These are phyloP conservation scores for Yamadazyma sp. DNA, from an alignment of 1,139 yeast genomes.

Conservation along the genomic window DNA sequence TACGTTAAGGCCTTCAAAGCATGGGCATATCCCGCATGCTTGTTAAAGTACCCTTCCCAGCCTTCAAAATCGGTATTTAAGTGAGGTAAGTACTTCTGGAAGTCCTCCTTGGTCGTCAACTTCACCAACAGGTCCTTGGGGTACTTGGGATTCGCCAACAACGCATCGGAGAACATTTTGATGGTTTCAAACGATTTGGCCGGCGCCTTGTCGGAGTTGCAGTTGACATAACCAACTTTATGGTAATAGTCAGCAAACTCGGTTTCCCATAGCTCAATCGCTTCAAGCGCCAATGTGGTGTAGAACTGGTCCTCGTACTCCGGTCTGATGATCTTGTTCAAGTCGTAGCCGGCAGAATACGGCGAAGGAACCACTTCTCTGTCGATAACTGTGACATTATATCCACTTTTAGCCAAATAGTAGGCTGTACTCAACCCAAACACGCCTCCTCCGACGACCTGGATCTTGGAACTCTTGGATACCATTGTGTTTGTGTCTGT, in stretches of 20 bases:
- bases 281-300: constrained; percentile 16
- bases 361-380: constrained; percentile 16
- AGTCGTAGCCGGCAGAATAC: constrained; percentile 18
- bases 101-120: constrained; percentile 11
- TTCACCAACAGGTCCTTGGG: constrained; percentile 7
- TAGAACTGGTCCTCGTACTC: constrained; percentile 18
- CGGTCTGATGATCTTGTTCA: constrained; percentile 18
- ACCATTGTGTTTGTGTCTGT: not conserved
- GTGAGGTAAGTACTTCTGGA: constrained; percentile 9
- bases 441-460: constrained; percentile 46
- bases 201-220: constrained; percentile 15
- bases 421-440: constrained; percentile 48
- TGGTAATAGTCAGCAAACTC: constrained; percentile 12
- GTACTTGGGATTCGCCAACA: constrained; percentile 10
- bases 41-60: constrained; percentile 16
- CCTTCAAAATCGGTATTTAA: constrained; percentile 15
- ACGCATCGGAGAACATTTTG: constrained; percentile 9
- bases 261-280: constrained; percentile 17
- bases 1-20: constrained; percentile 15
- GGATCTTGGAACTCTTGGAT: not conserved
- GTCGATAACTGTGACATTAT: constrained; percentile 17
- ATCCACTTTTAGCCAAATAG: constrained; percentile 28
- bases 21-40: constrained; percentile 18
- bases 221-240: constrained; percentile 16
- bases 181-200: constrained; percentile 9